phyloP scores from a whole-genome alignment of 1,284 basidiomycete species.

The Meira nashicola region DNA sequence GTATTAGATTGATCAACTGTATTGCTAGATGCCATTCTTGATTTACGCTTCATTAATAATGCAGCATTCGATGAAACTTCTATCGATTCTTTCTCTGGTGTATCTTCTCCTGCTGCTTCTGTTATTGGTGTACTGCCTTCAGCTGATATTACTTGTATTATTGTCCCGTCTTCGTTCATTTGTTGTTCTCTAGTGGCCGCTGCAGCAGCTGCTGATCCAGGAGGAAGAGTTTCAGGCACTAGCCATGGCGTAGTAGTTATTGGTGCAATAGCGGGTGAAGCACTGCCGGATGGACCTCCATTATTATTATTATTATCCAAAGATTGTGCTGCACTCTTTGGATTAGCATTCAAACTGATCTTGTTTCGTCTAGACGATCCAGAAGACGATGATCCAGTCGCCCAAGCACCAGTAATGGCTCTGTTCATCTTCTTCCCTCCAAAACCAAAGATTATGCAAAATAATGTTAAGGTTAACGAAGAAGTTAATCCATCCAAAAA shows the following conservation, averaged over 20 bases:
- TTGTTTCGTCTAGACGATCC: not conserved
- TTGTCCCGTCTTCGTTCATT: not conserved
- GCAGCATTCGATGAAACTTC: not conserved
- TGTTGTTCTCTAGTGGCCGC: not conserved
- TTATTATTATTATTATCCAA: not conserved
- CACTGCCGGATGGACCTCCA: not conserved
- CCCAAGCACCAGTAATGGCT: slow-evolving; percentile 12
- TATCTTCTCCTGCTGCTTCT: not conserved
- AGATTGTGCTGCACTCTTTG: not conserved
- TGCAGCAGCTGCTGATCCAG: not conserved
- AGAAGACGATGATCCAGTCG: not conserved
- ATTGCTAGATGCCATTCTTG: not conserved
- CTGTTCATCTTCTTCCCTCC: slow-evolving; percentile 1
- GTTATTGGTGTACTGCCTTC: not conserved
- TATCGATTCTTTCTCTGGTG: not conserved
- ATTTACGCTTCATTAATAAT: not conserved
- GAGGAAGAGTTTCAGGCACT: not conserved
- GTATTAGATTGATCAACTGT: not conserved
- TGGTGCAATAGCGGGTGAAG: not conserved
- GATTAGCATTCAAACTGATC: slow-evolving; percentile 1
- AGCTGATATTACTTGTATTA: not conserved
- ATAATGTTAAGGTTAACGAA: no score
- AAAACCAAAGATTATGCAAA: not conserved
- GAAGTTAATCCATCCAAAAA: no score
- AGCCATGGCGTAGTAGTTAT: not conserved